These are phyloP conservation scores for Podospora tetraspora DNA, from an alignment of 495 filamentous ascomycete genomes.

Conservation along the genomic window DNA sequence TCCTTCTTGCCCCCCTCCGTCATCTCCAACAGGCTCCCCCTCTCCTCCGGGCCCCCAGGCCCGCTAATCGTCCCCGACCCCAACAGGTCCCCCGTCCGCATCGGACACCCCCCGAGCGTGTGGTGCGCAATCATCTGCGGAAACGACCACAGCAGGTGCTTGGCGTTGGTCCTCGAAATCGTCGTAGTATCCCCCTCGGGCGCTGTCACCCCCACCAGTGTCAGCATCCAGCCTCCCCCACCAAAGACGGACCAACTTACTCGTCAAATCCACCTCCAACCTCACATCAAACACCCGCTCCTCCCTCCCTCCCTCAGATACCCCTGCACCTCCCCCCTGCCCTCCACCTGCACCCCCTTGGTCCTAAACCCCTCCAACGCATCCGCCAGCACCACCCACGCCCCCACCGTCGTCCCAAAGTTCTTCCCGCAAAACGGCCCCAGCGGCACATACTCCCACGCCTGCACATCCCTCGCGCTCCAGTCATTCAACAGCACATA, in stretches of 20 bases:
- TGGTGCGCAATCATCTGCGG: slow-evolving; percentile 94
- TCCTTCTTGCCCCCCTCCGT: slow-evolving; percentile 60
- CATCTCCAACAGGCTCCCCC: slow-evolving; percentile 79
- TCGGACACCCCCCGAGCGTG: slow-evolving; percentile 74
- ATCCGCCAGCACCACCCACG: slow-evolving; percentile 84
- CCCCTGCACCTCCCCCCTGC: slow-evolving; percentile 56
- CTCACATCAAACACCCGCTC: slow-evolving; percentile 68
- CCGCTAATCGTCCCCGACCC: slow-evolving; percentile 91
- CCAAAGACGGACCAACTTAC: slow-evolving; percentile 32
- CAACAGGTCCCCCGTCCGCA: slow-evolving; percentile 77
- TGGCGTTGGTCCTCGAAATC: slow-evolving; percentile 58
- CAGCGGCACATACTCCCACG: slow-evolving; percentile 82
- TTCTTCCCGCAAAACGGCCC: slow-evolving; percentile 92
- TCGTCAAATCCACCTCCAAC: slow-evolving; percentile 68
- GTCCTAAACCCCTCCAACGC: slow-evolving; percentile 65
- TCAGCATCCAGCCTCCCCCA: background rate
- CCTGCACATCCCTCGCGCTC: slow-evolving; percentile 86
- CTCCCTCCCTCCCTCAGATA: slow-evolving; percentile 63
- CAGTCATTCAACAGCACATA: slow-evolving; percentile 91
- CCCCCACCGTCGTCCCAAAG: slow-evolving; percentile 81
- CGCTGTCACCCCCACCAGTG: slow-evolving; percentile 31
- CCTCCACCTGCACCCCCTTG: slow-evolving; percentile 60
- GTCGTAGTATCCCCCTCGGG: slow-evolving; percentile 58
- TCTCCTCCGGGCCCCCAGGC: slow-evolving; percentile 44
- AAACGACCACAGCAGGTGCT: slow-evolving; percentile 83